Evolutionary conservation across 495 filamentous ascomycete genomes (phyloP), one percentile per base, ranked within the genome.

Genomic region (Tuber indicum): DNA sequence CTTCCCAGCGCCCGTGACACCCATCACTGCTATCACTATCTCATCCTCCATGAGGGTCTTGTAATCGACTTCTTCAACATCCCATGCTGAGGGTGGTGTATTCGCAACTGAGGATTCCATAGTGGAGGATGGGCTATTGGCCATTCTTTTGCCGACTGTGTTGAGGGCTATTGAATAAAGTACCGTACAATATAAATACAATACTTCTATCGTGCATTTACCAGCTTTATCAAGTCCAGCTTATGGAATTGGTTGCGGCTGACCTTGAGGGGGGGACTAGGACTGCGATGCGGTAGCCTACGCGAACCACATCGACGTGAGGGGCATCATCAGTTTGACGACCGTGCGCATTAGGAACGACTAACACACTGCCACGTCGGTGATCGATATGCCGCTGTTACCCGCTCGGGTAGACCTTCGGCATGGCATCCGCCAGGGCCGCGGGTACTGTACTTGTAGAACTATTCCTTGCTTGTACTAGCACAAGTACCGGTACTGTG

Each of bases 1-100:
- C 74, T 87, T 87, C 8, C 86, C 86, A 0, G 84, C 78, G 2
- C 86, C 86, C 16, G 86, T 86, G 14, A 85, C 75, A 6, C 87
- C 86, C 86, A 88, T 87, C 17, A 87, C 83, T 1, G 84, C 82
- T 42, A 86, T 86, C 74, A 81, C 58, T 36, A 66, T 66, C 36
- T 66, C 58, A 17, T 66, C 58, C 26, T 66, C 58, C 26, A 66
- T 66, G 32, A 32, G 58, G 58, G 26, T 8, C 26, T 66, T 66
- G 58, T 66, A 66, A 66, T 66, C 58, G 26, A 66, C 17, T 6
- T 66, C 58, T 66, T 66, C 58, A 14, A 66, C n/a, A 14, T 66
- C 58, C 58, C 58, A 66, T 32, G 58, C 26, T 14, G 58, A 16
- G n/a, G 58, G 58, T 17, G 58, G 14, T 36, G 58, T 66, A 66